Base-by-base conservation (phyloP, 2,329 filamentous ascomycete species). In the Arthroderma sp. region DNA sequence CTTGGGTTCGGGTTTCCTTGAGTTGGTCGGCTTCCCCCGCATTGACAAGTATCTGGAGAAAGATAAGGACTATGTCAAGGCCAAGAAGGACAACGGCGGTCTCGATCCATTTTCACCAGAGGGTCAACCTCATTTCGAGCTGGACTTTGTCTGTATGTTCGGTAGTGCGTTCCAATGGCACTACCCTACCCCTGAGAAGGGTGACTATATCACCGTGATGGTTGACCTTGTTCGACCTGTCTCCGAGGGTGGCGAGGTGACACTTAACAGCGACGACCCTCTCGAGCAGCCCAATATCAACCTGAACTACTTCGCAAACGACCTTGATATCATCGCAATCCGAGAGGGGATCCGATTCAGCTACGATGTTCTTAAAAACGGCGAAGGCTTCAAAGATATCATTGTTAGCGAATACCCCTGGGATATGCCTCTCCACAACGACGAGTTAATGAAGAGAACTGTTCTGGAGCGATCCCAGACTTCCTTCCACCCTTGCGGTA, bases 141-240 rank as follows among this genome's bases (percentile, higher is more conserved):
- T 78, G 31, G 76, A 80, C 59, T 80, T 80, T 52, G 71, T 81
- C 7, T 63, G 67, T 43, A 69, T 80, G 64, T 80, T 80, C 55
- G 60, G 68, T 36, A 60, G 61, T 7, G 68, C 68, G 0, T 73
- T 72, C 59, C 69, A 72, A 52, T 71, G 67, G 67, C 68, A 72
- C 48, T 64, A 63, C 40, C 67, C 66, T 0, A 58, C 55, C 0
- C 69, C 68, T 0, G 52, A 51, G 0, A 47, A 56, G 51, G 75
- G 74, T 0, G 64, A 65, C 52, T 73, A 74, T 57, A 61, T 77
- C 44, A 79, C 74, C 0, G 69, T 80, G 1, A 72, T 81, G 42
- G 69, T 73, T 5, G 69, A 71, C 44, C 61, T 74, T 9, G 56
- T 73, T 5, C 67, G 69, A 0, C 69, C 71, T 0, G 51, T 73